Evolutionary conservation across 495 filamentous ascomycete genomes (phyloP), one percentile per base, ranked within the genome.

Genomic region (Aspergillus hancockii): DNA sequence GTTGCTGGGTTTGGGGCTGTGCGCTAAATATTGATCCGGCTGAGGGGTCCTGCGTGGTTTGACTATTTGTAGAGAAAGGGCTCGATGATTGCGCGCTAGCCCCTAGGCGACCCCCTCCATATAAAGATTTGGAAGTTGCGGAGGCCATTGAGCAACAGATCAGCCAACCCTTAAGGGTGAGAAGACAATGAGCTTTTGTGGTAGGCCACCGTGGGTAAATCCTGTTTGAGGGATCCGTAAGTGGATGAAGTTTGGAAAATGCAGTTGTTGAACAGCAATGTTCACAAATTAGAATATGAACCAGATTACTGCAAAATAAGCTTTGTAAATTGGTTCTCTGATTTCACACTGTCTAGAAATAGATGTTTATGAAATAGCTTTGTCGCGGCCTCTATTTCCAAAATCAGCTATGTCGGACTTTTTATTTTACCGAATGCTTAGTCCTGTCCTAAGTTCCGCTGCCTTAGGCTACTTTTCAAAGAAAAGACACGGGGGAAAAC

Each of bases 1-100:
- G 74, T 59, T 68, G 69, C 52, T 79, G 79, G 18, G 63, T 13
- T 55, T 74, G 70, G 21, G 64, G 45, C 46, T 72, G 68, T 23
- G 63, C 55, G 21, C 63, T 67, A 25, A 77, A 73, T 25, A 72
- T 49, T 8, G 73, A 70, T 9, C 63, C 63, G 7, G 60, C 52
- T 56, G 72, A 61, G 3, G 62, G 60, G 3, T 45, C 56, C 51
- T 74, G 72, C 10, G 72, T 67, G 9, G 62, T 51, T 23, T 71
- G 52, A 55, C 71, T 78, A 41, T 66, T 74, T 41, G 66, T 57
- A 45, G 70, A 66, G 52, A 80, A 80, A 21, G 72, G 58, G 52
- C 68, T 71, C 13, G 69, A 63, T 10, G 67, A 41, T 45, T 68
- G 63, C 46, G 70, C 55, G n/a, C 73, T 46, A 25, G 66, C 60